Conservation (phyloP, 495 filamentous ascomycete species). For the Xylaria palmicola region DNA sequence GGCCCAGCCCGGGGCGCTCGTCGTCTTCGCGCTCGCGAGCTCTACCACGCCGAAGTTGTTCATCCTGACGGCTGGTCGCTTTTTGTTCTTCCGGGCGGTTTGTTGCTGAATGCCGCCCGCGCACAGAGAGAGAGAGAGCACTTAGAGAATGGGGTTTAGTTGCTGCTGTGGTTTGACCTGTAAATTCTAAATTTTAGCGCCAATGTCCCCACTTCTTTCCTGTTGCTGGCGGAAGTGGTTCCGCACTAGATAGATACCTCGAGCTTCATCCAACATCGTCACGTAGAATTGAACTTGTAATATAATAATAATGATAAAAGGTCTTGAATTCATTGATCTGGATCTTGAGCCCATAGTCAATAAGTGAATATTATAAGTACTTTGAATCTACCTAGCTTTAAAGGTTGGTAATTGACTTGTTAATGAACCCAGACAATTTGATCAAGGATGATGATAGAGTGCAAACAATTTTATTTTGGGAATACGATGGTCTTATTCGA, state of each 20-base stretch:
- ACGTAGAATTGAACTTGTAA: not conserved
- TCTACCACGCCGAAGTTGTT: conserved; percentile 69
- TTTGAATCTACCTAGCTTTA: too few species aligned
- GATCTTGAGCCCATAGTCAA: too few species aligned
- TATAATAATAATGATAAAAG: too few species aligned
- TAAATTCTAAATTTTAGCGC: not conserved
- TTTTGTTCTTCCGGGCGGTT: not conserved
- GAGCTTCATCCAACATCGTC: too few species aligned
- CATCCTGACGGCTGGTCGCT: conserved; percentile 30
- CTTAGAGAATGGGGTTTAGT: not conserved
- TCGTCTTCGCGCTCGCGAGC: conserved; percentile 65
- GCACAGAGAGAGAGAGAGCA: not conserved
- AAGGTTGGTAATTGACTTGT: too few species aligned
- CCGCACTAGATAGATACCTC: not conserved
- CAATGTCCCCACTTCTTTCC: too few species aligned
- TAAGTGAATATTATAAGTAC: too few species aligned
- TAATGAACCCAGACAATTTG: too few species aligned
- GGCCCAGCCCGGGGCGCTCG: conserved; percentile 77
- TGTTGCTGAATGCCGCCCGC: not conserved
- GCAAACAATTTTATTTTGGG: too few species aligned
- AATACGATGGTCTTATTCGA: too few species aligned
- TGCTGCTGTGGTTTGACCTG: not conserved
- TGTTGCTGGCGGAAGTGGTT: not conserved
- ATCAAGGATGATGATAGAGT: too few species aligned
- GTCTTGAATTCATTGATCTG: too few species aligned